Base-by-base conservation (phyloP, 2,329 filamentous ascomycete species). In the Fusarium pilosicola region DNA sequence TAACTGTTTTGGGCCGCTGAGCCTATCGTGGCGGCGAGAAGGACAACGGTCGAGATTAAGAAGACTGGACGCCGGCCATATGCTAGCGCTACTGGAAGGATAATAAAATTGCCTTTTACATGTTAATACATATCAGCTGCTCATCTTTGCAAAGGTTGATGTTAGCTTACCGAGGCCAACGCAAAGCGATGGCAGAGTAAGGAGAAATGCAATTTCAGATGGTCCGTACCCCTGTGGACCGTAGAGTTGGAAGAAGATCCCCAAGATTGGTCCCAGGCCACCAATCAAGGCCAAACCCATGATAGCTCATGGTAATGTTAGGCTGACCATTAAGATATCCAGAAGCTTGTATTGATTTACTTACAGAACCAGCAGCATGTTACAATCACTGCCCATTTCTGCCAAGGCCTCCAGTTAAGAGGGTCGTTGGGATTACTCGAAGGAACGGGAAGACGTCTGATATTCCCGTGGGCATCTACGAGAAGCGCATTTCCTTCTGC, bases 311-410 rank as follows among this genome's bases (percentile, higher is more conserved):
- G 6, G 1, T 7, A 5, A 18, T 28, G 41, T 58, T 14, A 58
- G 30, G 18, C 5, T 10, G 9, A 1, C 4, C 8, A 9, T 20
- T 15, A 4, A 24, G 12, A 20, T 7, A 20, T 14, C 5, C 0
- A 4, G 28, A 7, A 6, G 5, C 0, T 14, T 3, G 8, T 3
- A 7, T 24, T 6, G 17, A 0, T 20, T 11, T 24, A 7, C 30
- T 46, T 36, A 58, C 55, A 58, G n/a, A 58, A 58, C 41, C 55
- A 58, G 30, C 55, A 58, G 14, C 55, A 58, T 1, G 39, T 58
- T 15, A 0, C 28, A 17, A 58, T 36, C 5, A 58, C 55, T 3
- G 13, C 30, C 55, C 55, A 48, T 58, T 58, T 58, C 18, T 58
- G 13, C 55, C 55, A 58, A 0, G 41, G 7, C 5, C 17, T 32